These are phyloP conservation scores for Hygrophila difformis DNA, from an alignment of 257 asterid species.

Conservation along the genomic window DNA sequence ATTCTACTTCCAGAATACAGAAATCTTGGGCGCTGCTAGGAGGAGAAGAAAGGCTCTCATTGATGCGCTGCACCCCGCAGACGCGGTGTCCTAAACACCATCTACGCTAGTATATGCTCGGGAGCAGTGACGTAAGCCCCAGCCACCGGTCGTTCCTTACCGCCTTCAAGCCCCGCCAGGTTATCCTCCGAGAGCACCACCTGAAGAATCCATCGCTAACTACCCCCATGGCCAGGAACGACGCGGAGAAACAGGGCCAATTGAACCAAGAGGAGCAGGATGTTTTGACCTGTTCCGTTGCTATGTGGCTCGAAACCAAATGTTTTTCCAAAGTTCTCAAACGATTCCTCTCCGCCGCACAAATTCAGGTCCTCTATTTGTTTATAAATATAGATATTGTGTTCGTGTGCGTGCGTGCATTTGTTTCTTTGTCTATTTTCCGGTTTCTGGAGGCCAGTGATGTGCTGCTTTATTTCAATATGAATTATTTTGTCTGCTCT, in stretches of 20 bases:
- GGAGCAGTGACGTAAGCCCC: conserved; percentile 28
- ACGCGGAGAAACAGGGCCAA: conserved; percentile 2
- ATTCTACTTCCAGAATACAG: no score
- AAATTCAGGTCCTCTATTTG: conserved; percentile 28
- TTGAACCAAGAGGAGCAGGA: conserved; percentile 34
- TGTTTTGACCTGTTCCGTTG: conserved; percentile 27
- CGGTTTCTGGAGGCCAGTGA: conserved; percentile 1
- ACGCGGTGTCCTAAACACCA: no score
- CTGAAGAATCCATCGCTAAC: conserved; percentile 12
- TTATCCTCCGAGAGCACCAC: conserved; percentile 31
- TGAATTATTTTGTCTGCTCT: no score
- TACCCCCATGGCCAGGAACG: conserved; percentile 22
- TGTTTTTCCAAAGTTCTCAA: conserved; percentile 44
- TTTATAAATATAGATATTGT: background rate
- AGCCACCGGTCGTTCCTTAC: conserved; percentile 13
- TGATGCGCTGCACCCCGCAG: no score
- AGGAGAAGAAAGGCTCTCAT: no score
- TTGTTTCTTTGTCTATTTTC: background rate
- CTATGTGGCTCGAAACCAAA: conserved; percentile 37
- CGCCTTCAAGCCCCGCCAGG: conserved; percentile 45
- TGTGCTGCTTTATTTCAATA: no score
- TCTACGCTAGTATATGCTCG: conserved; percentile 21
- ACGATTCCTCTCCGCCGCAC: conserved; percentile 39
- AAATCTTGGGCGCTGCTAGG: no score
- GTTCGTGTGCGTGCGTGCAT: background rate